Base-by-base conservation (phyloP, 345 rosid species). In the Eucalyptus dawsonii region DNA sequence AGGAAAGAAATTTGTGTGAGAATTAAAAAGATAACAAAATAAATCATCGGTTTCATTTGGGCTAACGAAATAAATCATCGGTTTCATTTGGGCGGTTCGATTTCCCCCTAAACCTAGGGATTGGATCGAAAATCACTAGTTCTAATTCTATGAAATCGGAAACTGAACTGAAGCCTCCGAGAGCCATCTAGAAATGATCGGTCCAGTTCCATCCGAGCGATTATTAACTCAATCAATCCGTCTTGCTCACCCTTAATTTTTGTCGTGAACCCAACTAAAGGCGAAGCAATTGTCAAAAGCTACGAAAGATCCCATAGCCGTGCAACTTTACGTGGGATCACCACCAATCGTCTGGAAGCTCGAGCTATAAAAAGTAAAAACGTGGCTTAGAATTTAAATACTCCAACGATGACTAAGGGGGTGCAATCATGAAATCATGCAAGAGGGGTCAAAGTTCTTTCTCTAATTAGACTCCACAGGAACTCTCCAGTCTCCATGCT, bases 151-250 rank as follows among this genome's bases (percentile, higher is more conserved):
- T 53, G 25, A 53, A 53, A 53, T 53, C 2, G 11, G 11, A 2
- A 19, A 53, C 10, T 0, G 10, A 2, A 53, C 2, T 1, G 0
- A 53, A 19, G 24, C 58, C 58, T 53, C 11, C 2, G 0, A 53
- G 25, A 53, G 5, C 11, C 58, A 8, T 53, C 25, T 4, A 53
- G 2, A 53, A 19, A 53, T 1, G 11, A 0, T 8, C 1, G 58
- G 58, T 53, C 25, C 11, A 53, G 1, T 53, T 1, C 9, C 58
- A 19, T 53, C 58, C 2, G 1, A 53, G 58, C 1, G 5, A 53
- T 53, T 21, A 5, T 53, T 21, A 2, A 2, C 21, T 21, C 25
- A 53, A 53, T 53, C 5, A 53, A 21, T 53, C 11, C 0, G 0
- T 53, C 5, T 21, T 21, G 5, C 25, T 0, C 58, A 8, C 25